Percentiles rank a stretch among this genome's conserved stretches.
Conservation (phyloP, 83 land plant genomes). For the Thuja plicata region DNA sequence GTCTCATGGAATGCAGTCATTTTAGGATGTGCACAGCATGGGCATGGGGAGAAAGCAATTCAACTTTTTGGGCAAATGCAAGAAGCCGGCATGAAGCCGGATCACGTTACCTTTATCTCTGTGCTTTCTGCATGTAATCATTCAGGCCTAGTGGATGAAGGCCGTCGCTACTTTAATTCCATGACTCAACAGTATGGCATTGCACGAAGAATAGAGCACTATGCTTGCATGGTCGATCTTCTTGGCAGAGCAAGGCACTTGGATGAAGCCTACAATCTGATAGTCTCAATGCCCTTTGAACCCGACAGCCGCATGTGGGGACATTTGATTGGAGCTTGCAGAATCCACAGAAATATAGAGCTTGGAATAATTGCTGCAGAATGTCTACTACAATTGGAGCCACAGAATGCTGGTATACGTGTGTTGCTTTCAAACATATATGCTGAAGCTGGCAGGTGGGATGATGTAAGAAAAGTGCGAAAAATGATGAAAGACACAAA, state of each 20-base stretch:
- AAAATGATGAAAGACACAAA: neutral
- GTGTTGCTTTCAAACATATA: neutral
- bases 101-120: conserved; percentile 63
- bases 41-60: conserved; percentile 43
- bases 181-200: neutral
- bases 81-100: conserved; percentile 35
- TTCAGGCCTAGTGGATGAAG: conserved; percentile 48
- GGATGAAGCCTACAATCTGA: neutral
- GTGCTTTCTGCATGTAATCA: conserved; percentile 77
- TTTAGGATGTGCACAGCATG: conserved; percentile 71
- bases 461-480: neutral
- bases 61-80: conserved; percentile 45
- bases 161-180: neutral
- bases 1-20: conserved; percentile 69
- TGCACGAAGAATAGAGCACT: neutral
- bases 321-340: neutral
- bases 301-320: neutral
- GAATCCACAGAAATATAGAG: neutral
- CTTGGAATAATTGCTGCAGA: neutral
- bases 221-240: neutral
- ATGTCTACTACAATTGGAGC: neutral
- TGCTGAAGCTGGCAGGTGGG: conserved; percentile 1
- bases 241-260: conserved; percentile 3
- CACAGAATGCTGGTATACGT: neutral
- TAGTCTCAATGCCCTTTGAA: neutral